Evolutionary conservation across 2,329 filamentous ascomycete genomes (phyloP), one percentile per base, ranked within the genome.

Genomic region (Clonostachys chloroleuca): DNA sequence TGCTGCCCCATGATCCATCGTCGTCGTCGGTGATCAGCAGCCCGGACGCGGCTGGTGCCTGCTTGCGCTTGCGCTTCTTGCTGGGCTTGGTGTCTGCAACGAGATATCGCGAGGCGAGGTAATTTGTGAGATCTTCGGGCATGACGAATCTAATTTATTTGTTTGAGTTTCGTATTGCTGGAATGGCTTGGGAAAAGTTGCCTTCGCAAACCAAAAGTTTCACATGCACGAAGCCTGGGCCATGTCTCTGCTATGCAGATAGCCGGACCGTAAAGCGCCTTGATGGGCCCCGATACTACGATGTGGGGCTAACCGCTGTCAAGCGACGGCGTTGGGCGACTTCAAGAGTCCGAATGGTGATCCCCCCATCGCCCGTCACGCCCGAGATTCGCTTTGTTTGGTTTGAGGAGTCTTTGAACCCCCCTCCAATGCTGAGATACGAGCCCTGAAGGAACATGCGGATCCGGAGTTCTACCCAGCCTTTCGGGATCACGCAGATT

Each of bases 91-190:
- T 66, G 51, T 82, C 77, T 39, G 78, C 72, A 47, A 77, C 72
- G 44, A 99, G 84, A 65, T 99, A 99, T 66, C 91, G 94, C 52
- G 89, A 86, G 36, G 92, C 92, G 35, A 99, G 81, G 61, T 97
- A 99, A 60, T 84, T 83, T 49, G 90, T 85, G 54, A 96, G 78
- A 55, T 82, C 77, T 51, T 74, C 72, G 40, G 78, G 68, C 78
- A 81, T 82, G 20, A 12, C 36, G 14, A 30, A 30, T 30, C 24
- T 30, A 30, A 4, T 30, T 30, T 30, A 8, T 10, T 30, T 30
- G 7, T 10, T 30, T 8, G 24, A 30, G 24, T 6, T 30, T 30
- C 24, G 24, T 30, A 4, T 30, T 30, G 8, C 24, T 30, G 24
- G 24, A 30, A 30, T 30, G 24, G 24, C 24, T 30, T 30, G 24